Conservation (phyloP, 352 stramenopile species). For the Thraustochytrium sp. region DNA sequence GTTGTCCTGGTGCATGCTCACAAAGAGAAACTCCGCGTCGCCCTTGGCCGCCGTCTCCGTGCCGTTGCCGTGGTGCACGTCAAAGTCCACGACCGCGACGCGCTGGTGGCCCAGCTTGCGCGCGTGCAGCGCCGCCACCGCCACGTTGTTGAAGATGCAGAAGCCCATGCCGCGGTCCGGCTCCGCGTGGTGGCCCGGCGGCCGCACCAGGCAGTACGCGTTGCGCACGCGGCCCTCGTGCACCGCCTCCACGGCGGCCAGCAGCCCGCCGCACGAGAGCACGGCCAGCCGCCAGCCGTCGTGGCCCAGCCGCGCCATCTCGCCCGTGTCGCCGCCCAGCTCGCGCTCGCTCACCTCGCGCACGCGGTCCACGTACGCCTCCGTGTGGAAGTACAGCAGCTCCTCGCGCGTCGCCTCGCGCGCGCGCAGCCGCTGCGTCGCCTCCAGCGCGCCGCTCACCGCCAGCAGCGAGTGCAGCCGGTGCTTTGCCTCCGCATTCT, state of each 20-base stretch:
- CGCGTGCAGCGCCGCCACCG: slow-evolving; percentile 81
- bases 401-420: slow-evolving; percentile 63
- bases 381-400: slow-evolving; percentile 69
- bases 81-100: slow-evolving; percentile 53
- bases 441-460: slow-evolving; percentile 62
- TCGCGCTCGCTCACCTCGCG: slow-evolving; percentile 68
- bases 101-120: slow-evolving; percentile 62
- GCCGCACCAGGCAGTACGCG: slow-evolving; percentile 90
- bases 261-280: slow-evolving; percentile 71
- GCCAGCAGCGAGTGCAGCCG: slow-evolving; percentile 65
- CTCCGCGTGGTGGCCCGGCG: slow-evolving; percentile 78
- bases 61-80: slow-evolving; percentile 93
- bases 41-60: slow-evolving; percentile 86
- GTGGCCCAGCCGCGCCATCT: slow-evolving; percentile 55
- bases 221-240: slow-evolving; percentile 61
- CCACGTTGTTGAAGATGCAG: slow-evolving; percentile 93
- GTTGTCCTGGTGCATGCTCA: slow-evolving; percentile 56
- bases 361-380: slow-evolving; percentile 76
- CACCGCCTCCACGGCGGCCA: slow-evolving; percentile 68
- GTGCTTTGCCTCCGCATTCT: slow-evolving; percentile 66
- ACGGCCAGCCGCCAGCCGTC: slow-evolving; percentile 65
- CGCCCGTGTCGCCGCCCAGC: slow-evolving; percentile 48
- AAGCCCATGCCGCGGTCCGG: slow-evolving; percentile 66
- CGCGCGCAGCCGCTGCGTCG: slow-evolving; percentile 54
- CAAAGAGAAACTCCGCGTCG: slow-evolving; percentile 89